A percentile compares a stretch with the other conserved stretches of the same genome.
These are phyloP conservation scores for Cercospora sp. DNA, from an alignment of 2,329 filamentous ascomycete species.

Conservation along the genomic window DNA sequence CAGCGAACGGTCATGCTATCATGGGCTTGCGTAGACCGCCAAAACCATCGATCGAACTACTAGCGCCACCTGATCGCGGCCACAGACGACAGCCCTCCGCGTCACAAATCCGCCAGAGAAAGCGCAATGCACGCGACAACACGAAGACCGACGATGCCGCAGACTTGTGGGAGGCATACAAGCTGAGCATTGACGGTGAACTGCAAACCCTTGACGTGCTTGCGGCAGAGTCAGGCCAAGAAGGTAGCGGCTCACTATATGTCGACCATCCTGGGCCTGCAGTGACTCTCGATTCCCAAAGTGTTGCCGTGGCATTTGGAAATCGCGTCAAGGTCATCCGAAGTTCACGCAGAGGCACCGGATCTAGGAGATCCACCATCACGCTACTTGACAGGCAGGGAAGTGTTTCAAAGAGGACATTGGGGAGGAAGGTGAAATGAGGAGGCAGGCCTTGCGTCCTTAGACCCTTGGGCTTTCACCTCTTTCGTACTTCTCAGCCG, in stretches of 20 bases:
- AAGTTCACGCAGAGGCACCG: constrained; percentile 22
- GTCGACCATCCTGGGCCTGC: constrained; percentile 67
- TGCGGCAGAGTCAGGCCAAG: constrained; percentile 25
- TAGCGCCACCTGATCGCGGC: not conserved
- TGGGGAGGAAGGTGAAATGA: constrained; percentile 13
- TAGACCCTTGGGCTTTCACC: not conserved
- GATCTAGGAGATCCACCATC: constrained; percentile 15
- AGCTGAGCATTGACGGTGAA: constrained; percentile 50
- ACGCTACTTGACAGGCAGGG: constrained; percentile 20
- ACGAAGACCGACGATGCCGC: constrained; percentile 11
- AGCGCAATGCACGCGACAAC: constrained; percentile 19
- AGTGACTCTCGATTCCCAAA: constrained; percentile 60
- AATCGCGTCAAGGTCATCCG: constrained; percentile 69
- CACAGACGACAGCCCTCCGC: constrained; percentile 8
- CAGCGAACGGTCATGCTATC: constrained; percentile 27
- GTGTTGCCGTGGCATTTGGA: constrained; percentile 69
- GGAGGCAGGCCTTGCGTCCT: not conserved
- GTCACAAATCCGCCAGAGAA: constrained; percentile 16
- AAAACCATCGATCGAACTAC: not conserved
- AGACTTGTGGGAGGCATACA: constrained; percentile 57
- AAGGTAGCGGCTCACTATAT: constrained; percentile 58
- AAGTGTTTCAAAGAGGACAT: constrained; percentile 10
- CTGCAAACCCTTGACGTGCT: constrained; percentile 45
- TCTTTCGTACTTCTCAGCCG: not conserved
- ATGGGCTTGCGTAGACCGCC: constrained; percentile 31